These are phyloP conservation scores for Camellia granthamiana DNA, from an alignment of 148 eudicot genomes.

Conservation along the genomic window DNA sequence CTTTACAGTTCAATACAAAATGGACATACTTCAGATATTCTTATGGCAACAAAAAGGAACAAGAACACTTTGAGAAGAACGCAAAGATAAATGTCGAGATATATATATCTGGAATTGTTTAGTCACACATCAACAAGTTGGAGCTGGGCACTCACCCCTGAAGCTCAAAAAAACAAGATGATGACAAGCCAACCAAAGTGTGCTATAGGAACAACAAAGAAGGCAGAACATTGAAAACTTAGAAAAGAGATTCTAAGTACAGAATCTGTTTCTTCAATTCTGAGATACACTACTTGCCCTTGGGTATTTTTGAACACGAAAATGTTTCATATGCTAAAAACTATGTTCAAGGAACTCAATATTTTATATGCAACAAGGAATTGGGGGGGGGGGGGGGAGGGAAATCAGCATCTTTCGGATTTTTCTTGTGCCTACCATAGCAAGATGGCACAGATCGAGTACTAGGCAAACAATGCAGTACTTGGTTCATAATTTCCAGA, in stretches of 20 bases:
- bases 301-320: not conserved
- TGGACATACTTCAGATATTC: too few species aligned
- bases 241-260: slow-evolving; percentile 1
- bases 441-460: too few species aligned
- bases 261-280: not conserved
- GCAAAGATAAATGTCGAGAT: not conserved
- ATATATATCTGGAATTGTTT: not conserved
- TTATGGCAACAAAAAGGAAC: not conserved
- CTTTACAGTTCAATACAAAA: too few species aligned
- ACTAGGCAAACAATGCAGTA: too few species aligned
- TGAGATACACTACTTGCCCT: not conserved
- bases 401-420: too few species aligned
- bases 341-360: not conserved
- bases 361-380: not conserved
- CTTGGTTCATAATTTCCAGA: too few species aligned
- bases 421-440: too few species aligned
- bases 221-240: not conserved
- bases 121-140: not conserved
- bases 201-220: not conserved
- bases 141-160: not conserved
- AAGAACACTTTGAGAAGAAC: not conserved
- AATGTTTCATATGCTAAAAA: not conserved
- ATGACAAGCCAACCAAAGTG: not conserved
- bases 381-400: too few species aligned
- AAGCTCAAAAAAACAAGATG: not conserved